Evolutionary conservation across 2,329 filamentous ascomycete genomes (phyloP), one percentile per base, ranked within the genome.

Genomic region (Aspergillus sp.): DNA sequence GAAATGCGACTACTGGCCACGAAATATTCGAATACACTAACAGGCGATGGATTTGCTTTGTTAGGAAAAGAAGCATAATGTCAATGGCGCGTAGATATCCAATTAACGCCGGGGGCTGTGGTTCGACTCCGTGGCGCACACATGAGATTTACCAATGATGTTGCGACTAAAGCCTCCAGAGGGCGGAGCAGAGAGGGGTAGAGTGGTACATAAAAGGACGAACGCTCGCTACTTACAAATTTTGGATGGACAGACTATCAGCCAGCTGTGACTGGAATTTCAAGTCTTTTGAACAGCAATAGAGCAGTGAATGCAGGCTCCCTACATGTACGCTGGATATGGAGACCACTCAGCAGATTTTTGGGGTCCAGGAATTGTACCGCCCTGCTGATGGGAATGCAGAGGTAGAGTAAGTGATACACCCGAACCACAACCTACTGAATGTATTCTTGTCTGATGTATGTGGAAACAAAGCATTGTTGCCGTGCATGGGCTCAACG

Each of bases 401-500:
- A 23, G 53, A 56, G 43, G 38, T 55, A 42, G 54, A 55, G 54
- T 53, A 51, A 46, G 54, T 47, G 22, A 25, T 32, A 12, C 19
- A 13, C 13, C 13, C 15, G 19, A 27, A 33, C 35, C 33, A 20
- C 41, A 32, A 42, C 30, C 30, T 44, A 7, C 41, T 23, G 32
- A 43, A 43, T 43, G 10, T 43, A 43, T 20, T 43, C 20, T 43
- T 43, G 41, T 20, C 41, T 43, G 20, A 43, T 25, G 4, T 7
- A 12, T 43, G 20, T 43, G 41, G 20, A 20, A 43, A 25, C 41
- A 25, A 43, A 64, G 64, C 43, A 67, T 70, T 27, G 61, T 74
- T 25, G 71, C 71, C 5, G 67, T 74, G 25, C 70, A 73, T 54
- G 69, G 70, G n/a, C 63, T 74, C n/a, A 68, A 68, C 51, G 70